These are phyloP conservation scores for Rhodotorula mucilaginosa DNA, from an alignment of 1,284 basidiomycete genomes.

Conservation along the genomic window DNA sequence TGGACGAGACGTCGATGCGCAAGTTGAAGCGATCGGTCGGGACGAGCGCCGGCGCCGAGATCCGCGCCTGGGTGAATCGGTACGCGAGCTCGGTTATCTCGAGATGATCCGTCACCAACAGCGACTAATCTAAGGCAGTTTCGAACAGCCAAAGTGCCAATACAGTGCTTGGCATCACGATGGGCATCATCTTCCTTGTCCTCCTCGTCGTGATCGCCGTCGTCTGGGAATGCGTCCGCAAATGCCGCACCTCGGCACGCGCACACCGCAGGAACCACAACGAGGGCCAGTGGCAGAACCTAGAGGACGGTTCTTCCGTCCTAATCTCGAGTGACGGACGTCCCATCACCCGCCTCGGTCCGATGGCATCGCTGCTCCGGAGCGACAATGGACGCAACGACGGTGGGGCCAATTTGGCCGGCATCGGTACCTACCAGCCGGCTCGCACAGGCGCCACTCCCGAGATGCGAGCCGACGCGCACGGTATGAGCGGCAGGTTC, in stretches of 20 bases:
- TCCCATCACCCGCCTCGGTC: not conserved
- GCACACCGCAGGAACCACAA: not conserved
- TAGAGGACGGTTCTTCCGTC: constrained; percentile 1
- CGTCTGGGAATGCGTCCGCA: not conserved
- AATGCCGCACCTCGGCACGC: not conserved
- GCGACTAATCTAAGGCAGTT: too few species aligned
- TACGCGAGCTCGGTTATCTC: not conserved
- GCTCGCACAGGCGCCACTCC: not conserved
- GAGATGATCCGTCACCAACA: too few species aligned
- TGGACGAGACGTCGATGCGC: not conserved
- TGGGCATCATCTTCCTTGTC: not conserved
- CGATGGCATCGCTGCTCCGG: not conserved
- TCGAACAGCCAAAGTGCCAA: not conserved
- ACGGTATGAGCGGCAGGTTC: not conserved
- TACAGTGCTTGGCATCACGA: not conserved
- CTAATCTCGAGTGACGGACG: not conserved
- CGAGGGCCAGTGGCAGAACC: not conserved
- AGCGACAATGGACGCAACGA: not conserved
- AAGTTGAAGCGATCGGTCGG: not conserved
- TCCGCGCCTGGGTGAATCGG: constrained; percentile 2
- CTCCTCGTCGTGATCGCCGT: not conserved
- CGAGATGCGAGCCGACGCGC: not conserved
- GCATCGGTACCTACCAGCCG: not conserved
- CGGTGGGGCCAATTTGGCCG: too few species aligned
- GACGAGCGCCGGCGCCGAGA: not conserved